Evolutionary conservation across 169 alveolate genomes (phyloP).

Genomic region (Babesia caballi): DNA sequence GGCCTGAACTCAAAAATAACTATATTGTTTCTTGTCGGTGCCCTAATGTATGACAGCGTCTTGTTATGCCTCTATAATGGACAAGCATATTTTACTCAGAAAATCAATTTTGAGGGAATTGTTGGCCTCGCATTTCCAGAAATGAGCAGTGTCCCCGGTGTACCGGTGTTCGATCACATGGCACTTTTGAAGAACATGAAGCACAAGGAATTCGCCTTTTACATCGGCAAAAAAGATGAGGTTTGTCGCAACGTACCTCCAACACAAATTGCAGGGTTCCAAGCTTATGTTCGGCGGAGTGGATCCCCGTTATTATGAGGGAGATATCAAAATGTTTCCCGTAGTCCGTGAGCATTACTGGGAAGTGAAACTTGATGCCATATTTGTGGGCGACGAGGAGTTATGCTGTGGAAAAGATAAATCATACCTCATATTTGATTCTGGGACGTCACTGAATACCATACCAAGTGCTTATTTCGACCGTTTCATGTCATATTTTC

Average conservation of each 20-base stretch:
- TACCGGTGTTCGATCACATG: constrained; percentile 80
- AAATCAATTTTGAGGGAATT: constrained; percentile 84
- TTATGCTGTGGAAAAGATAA: constrained; percentile 78
- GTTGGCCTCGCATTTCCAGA: constrained; percentile 86
- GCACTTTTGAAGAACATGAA: constrained; percentile 62
- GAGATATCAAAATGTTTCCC: constrained; percentile 80
- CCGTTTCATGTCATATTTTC: constrained; percentile 18
- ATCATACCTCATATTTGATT: constrained; percentile 80
- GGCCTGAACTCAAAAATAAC: too few relatives aligned
- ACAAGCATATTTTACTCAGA: too few relatives aligned
- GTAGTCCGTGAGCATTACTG: constrained; percentile 85
- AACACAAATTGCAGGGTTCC: constrained; percentile 61
- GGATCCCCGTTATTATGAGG: constrained; percentile 74
- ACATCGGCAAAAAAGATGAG: constrained; percentile 71
- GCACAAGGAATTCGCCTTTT: constrained; percentile 80
- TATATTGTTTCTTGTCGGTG: constrained; percentile 1
- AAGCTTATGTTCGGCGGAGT: constrained; percentile 81
- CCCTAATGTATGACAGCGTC: constrained; percentile 22
- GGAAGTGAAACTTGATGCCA: constrained; percentile 82
- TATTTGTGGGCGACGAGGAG: constrained; percentile 79
- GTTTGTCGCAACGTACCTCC: constrained; percentile 10
- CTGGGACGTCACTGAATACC: constrained; percentile 86
- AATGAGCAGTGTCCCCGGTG: constrained; percentile 80
- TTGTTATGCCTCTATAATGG: neutral
- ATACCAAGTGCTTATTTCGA: constrained; percentile 69